Percentiles rank a stretch among this genome's conserved stretches.
These are phyloP conservation scores for Linnemannia zychae DNA, from an alignment of 192 early-diverging fungal species.

Conservation along the genomic window DNA sequence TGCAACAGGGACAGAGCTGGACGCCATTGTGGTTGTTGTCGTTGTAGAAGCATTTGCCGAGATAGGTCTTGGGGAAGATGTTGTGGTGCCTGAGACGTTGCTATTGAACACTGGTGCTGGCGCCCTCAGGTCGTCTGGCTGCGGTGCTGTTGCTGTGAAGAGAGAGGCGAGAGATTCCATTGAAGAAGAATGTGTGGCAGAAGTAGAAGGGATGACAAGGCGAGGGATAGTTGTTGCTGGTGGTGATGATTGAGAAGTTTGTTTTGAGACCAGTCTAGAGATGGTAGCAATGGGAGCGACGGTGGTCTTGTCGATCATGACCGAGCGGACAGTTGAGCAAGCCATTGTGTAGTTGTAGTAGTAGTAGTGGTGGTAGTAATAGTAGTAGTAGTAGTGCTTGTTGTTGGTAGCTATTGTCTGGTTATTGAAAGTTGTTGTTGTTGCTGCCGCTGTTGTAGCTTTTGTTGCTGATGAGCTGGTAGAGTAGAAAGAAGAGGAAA, in stretches of 20 bases:
- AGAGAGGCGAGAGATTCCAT: background rate
- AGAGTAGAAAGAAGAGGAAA: conserved; percentile 19
- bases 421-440: background rate
- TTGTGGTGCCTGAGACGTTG: background rate
- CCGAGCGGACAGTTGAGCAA: conserved; percentile 41
- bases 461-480: background rate
- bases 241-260: background rate
- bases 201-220: background rate
- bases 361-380: background rate
- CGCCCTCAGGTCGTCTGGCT: background rate
- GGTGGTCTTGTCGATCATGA: conserved; percentile 25
- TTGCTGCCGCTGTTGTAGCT: background rate
- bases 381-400: background rate
- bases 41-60: conserved; percentile 4
- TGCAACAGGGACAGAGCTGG: background rate
- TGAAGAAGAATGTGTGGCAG: background rate
- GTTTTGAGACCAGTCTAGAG: conserved; percentile 20
- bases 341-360: conserved; percentile 10
- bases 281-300: conserved; percentile 25
- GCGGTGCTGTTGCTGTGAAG: background rate
- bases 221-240: background rate
- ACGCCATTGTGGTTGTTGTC: background rate
- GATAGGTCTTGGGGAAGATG: background rate
- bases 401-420: background rate
- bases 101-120: background rate